A percentile compares a stretch with the other conserved stretches of the same genome.
phyloP scores from a whole-genome alignment of 148 eudicot species.

The Suaeda aralocaspica region DNA sequence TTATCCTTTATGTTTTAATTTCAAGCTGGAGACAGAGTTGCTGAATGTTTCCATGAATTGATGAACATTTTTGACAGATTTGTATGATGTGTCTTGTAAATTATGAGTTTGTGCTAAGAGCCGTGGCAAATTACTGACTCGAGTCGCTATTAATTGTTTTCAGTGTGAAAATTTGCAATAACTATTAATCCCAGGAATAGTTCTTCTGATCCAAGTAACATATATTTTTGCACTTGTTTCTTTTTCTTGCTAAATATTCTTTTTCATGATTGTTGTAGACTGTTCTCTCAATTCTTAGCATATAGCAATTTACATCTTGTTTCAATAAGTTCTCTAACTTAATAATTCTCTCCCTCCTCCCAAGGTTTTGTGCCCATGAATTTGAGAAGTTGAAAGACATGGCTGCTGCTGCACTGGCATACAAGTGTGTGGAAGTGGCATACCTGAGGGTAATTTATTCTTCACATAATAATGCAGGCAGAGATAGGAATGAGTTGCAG shows the following conservation, averaged over 20 bases:
- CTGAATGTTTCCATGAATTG: too few relatives aligned
- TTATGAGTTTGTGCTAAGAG: not conserved
- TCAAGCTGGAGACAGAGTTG: too few relatives aligned
- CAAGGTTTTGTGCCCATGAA: constrained; percentile 84
- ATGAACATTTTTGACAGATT: not conserved
- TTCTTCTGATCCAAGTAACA: not conserved
- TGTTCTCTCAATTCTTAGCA: not conserved
- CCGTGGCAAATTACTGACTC: not conserved
- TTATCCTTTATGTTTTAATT: too few relatives aligned
- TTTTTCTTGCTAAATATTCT: not conserved
- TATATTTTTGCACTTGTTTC: not conserved
- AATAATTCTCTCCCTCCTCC: constrained; percentile 1
- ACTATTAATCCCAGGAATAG: not conserved
- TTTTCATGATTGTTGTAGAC: not conserved
- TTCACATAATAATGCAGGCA: constrained; percentile 53
- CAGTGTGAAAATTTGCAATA: not conserved
- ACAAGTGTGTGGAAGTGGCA: constrained; percentile 90
- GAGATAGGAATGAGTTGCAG: constrained; percentile 77
- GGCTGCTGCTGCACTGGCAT: constrained; percentile 96
- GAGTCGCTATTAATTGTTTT: not conserved
- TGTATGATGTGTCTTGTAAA: not conserved
- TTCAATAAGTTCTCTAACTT: constrained; percentile 1
- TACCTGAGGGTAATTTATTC: constrained; percentile 76
- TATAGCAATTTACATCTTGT: constrained; percentile 2
- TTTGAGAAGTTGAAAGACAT: constrained; percentile 79